Percentiles rank a stretch among this genome's conserved stretches.
These are phyloP conservation scores for Coffea eugenioides DNA, from an alignment of 257 asterid species.

Conservation along the genomic window DNA sequence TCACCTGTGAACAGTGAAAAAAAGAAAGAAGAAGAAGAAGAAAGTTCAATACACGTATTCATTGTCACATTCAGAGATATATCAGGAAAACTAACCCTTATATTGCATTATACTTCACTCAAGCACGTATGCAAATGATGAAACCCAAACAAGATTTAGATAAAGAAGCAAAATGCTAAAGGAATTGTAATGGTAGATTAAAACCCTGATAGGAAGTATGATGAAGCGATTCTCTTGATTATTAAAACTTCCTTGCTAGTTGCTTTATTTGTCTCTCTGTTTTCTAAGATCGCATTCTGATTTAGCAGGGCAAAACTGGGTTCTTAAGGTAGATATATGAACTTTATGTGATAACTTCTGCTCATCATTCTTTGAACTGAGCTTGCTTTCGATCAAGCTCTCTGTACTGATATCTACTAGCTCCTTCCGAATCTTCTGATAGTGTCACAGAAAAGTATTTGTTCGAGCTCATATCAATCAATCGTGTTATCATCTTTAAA, in stretches of 20 bases:
- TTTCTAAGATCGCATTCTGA: too few species aligned
- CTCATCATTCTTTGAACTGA: not conserved
- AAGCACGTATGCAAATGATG: not conserved
- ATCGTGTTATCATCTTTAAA: not conserved
- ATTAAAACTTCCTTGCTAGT: too few species aligned
- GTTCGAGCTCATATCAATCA: not conserved
- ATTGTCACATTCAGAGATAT: not conserved
- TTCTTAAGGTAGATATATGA: too few species aligned
- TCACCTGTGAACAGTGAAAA: conserved; percentile 38
- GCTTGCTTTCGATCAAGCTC: not conserved
- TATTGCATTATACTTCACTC: not conserved
- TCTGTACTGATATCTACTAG: too few species aligned
- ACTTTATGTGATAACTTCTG: too few species aligned
- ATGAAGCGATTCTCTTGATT: too few species aligned
- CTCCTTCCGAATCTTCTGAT: too few species aligned
- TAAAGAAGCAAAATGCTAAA: not conserved
- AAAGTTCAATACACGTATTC: not conserved
- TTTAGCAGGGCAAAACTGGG: too few species aligned
- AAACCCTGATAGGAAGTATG: too few species aligned
- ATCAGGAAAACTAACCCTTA: not conserved
- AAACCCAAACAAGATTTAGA: not conserved
- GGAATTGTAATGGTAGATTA: not conserved
- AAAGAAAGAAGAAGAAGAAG: not conserved
- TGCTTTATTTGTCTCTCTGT: too few species aligned
- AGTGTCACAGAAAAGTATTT: not conserved